phyloP scores from a whole-genome alignment of 352 stramenopile species.

The Phytophthora pini region DNA sequence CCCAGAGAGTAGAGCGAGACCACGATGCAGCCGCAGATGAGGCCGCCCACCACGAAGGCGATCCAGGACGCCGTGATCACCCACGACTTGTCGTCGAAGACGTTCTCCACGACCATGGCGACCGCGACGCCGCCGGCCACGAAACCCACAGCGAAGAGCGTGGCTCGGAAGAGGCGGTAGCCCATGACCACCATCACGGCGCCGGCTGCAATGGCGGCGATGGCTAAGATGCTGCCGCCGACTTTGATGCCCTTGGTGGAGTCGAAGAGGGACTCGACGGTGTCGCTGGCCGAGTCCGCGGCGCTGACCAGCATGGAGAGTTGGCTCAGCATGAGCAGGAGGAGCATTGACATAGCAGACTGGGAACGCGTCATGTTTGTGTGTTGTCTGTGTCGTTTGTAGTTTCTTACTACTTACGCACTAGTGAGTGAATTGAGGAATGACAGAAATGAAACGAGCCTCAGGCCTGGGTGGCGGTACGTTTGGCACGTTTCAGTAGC shows the following conservation, averaged over 20 bases:
- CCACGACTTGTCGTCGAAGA: conserved; percentile 57
- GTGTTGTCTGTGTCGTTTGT: conserved; percentile 5
- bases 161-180: conserved; percentile 66
- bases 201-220: conserved; percentile 41
- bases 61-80: conserved; percentile 66
- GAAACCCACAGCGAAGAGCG: conserved; percentile 67
- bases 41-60: conserved; percentile 56
- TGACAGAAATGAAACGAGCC: conserved; percentile 18
- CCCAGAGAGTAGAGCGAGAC: conserved; percentile 56
- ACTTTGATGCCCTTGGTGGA: conserved; percentile 44
- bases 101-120: conserved; percentile 45
- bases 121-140: conserved; percentile 52
- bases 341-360: conserved; percentile 27
- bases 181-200: conserved; percentile 46
- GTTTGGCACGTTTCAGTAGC: conserved; percentile 20
- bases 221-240: conserved; percentile 43
- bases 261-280: conserved; percentile 53
- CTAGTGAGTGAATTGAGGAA: conserved; percentile 34
- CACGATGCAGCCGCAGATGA: conserved; percentile 55
- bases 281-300: conserved; percentile 38
- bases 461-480: not conserved
- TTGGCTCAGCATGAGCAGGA: conserved; percentile 34
- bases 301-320: conserved; percentile 15
- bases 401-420: conserved; percentile 2
- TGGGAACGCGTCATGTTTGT: conserved; percentile 24